A percentile compares a stretch with the other conserved stretches of the same genome.
phyloP scores from a whole-genome alignment of 768 basidiomycete genomes.

The Sporobolomyces roseus region DNA sequence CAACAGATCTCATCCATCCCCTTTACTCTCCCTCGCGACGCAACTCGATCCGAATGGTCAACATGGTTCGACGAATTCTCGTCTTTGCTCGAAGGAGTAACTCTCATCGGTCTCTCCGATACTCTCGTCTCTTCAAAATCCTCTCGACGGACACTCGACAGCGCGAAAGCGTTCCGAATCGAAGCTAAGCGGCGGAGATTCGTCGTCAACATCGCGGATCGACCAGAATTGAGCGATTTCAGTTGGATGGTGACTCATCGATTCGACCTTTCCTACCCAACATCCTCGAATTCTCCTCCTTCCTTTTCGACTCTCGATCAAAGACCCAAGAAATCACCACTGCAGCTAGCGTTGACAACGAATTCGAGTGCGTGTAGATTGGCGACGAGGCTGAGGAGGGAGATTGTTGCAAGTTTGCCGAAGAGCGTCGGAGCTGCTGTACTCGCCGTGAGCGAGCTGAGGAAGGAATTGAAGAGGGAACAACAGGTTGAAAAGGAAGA shows the following conservation, averaged over 20 bases:
- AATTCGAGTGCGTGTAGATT: slow-evolving; percentile 88
- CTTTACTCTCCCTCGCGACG: slow-evolving; percentile 37
- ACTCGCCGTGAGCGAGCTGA: slow-evolving; percentile 65
- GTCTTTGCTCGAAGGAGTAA: slow-evolving; percentile 24
- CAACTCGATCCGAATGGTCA: slow-evolving; percentile 13
- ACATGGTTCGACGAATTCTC: slow-evolving; percentile 21
- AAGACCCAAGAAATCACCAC: slow-evolving; percentile 48
- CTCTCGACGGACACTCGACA: slow-evolving; percentile 52
- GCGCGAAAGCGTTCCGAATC: slow-evolving; percentile 58
- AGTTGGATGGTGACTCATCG: slow-evolving; percentile 81
- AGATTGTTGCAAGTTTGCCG: slow-evolving; percentile 72
- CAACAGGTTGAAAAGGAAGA: slow-evolving; percentile 44
- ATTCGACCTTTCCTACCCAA: slow-evolving; percentile 55
- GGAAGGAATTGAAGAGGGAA: slow-evolving; percentile 55
- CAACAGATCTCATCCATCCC: slow-evolving; percentile 61
- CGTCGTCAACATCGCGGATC: slow-evolving; percentile 80
- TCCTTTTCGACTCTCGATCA: too few species aligned
- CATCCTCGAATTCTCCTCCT: too few species aligned
- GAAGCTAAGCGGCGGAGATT: slow-evolving; percentile 61
- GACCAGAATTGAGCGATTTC: slow-evolving; percentile 81
- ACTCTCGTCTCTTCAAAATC: slow-evolving; percentile 54
- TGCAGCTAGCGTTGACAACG: slow-evolving; percentile 73
- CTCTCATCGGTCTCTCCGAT: slow-evolving; percentile 73
- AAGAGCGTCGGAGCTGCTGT: slow-evolving; percentile 71
- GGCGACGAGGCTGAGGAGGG: slow-evolving; percentile 70